Percentiles rank a stretch among this genome's conserved stretches.
Conservation (phyloP, 768 basidiomycete species). For the Russula sp. region DNA sequence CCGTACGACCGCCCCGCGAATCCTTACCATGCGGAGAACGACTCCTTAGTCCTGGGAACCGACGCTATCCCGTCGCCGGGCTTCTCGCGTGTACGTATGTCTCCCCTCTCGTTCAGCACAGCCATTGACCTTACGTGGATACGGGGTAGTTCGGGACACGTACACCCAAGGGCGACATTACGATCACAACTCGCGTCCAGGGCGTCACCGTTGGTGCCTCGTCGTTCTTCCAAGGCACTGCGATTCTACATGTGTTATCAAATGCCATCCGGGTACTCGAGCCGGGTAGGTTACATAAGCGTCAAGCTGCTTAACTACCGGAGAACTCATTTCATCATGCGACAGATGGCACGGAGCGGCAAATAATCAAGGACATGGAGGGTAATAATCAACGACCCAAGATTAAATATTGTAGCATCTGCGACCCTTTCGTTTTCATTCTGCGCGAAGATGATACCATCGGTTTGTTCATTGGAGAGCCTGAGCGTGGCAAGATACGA, state of each 20-base stretch:
- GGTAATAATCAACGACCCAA: constrained; percentile 69
- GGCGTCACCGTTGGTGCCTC: constrained; percentile 80
- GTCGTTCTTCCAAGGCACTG: constrained; percentile 82
- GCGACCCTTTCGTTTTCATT: constrained; percentile 83
- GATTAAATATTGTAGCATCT: constrained; percentile 79
- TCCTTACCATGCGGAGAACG: constrained; percentile 53
- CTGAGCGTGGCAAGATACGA: constrained; percentile 75
- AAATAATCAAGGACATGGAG: constrained; percentile 75
- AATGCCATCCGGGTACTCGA: constrained; percentile 79
- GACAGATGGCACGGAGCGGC: constrained; percentile 79
- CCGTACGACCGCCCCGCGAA: constrained; percentile 55
- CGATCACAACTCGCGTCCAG: constrained; percentile 69
- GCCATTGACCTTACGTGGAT: constrained; percentile 14
- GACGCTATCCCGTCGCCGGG: constrained; percentile 82
- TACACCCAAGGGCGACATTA: constrained; percentile 56
- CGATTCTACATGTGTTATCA: constrained; percentile 82
- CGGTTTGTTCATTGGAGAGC: constrained; percentile 77
- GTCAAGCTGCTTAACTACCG: neutral
- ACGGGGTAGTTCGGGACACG: constrained; percentile 61
- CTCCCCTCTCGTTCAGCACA: constrained; percentile 1
- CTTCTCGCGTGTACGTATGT: constrained; percentile 63
- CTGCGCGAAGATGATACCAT: constrained; percentile 82
- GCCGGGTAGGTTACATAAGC: constrained; percentile 52
- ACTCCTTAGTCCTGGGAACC: constrained; percentile 80
- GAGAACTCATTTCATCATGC: neutral